Evolutionary conservation across 208 protist species (phyloP), one percentile per base, ranked within the genome.

Genomic region (Wallacemonas sp.): DNA sequence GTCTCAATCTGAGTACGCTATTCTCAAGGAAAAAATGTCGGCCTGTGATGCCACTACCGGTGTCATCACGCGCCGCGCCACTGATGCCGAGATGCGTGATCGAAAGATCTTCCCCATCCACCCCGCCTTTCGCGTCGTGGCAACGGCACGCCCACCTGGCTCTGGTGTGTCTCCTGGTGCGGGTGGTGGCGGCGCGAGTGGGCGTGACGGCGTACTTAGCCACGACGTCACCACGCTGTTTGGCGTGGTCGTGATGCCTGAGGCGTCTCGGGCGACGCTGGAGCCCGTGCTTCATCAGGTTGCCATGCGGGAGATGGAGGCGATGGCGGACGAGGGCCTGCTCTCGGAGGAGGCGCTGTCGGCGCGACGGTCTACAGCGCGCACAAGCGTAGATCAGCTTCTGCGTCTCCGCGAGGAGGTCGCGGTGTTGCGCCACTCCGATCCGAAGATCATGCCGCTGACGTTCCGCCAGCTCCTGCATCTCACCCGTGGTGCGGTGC

Each of bases 201-300:
- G 63, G 15, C 27, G 32, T 6, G 44, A 61, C 29, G 98, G 78
- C 61, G 66, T 84, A 71, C 61, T 98, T 41, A 82, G 78, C 5
- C 71, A 81, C 10, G 95, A 98, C 33, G 76, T 95, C 13, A 87
- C 93, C 1, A 79, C 81, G 17, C 52, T 97, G 27, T 98, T 98
- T 76, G 78, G 91, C 50, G 83, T 94, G 13, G 79, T 97, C 38
- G 46, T 58, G 26, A 80, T 98, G 75, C 80, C 87, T 6, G 78
- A 81, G 26, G 60, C 74, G 21, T 69, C 73, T 17, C 68, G 79
- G 38, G 42, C 60, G 21, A 70, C 78, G 22, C 61, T 89, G 2
- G 68, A 63, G 39, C 78, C 79, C 15, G 70, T 92, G 21, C 61
- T 92, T 26, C 61, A 48, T 15, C 74, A 85, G 41, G 82, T 87